A percentile compares a stretch with the other conserved stretches of the same genome.
Evolutionary conservation across 2,329 filamentous ascomycete species (phyloP).

Genomic region (Ilyonectria mors-panacis): DNA sequence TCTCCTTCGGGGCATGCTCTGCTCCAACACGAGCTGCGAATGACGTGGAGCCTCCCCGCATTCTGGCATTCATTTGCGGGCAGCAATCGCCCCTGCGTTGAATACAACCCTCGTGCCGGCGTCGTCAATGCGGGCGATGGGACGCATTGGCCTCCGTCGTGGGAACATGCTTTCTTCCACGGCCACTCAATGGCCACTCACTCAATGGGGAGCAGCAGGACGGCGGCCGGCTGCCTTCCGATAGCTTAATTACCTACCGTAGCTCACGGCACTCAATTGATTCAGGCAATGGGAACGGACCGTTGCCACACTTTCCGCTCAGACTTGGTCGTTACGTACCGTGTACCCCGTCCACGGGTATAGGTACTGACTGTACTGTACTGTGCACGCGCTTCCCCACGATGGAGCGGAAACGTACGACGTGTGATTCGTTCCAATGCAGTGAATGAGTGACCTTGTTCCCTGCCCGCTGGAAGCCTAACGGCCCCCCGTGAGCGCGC

Average conservation of each 20-base stretch:
- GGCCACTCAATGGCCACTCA: background rate
- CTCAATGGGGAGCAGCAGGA: conserved; percentile 6
- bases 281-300: background rate
- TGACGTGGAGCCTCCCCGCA: conserved; percentile 28
- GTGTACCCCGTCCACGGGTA: background rate
- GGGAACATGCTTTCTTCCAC: background rate
- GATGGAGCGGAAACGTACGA: background rate
- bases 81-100: conserved; percentile 22
- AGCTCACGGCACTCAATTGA: conserved; percentile 2
- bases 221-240: conserved; percentile 1
- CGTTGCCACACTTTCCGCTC: conserved; percentile 19
- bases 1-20: background rate
- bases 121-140: background rate
- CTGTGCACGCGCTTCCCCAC: background rate
- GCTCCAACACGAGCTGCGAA: background rate
- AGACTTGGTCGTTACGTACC: background rate
- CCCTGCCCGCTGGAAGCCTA: background rate
- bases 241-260: conserved; percentile 17
- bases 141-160: conserved; percentile 14
- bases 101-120: conserved; percentile 3
- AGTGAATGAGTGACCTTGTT: background rate
- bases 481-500: no score
- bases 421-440: background rate
- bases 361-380: conserved; percentile 1
- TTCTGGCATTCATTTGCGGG: background rate